These are phyloP conservation scores for Termitomyces sp. DNA, from an alignment of 768 basidiomycete species.

Conservation along the genomic window DNA sequence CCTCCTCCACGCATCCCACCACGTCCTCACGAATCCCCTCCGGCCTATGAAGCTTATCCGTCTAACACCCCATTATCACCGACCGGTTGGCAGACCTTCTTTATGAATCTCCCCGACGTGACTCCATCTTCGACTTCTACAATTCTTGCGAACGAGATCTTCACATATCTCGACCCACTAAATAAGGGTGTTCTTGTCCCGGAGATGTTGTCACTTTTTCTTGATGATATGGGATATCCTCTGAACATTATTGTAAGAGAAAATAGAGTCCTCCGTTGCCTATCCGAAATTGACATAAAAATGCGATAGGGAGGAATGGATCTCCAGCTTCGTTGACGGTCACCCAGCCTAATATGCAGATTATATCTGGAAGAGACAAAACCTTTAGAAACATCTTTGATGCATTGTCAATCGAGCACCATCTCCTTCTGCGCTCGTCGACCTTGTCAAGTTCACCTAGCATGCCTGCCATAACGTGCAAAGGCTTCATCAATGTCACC, in stretches of 20 bases:
- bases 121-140: constrained; percentile 9
- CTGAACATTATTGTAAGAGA: constrained; percentile 2
- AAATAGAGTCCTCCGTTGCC: too few species aligned
- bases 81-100: constrained; percentile 11
- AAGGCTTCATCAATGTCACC: constrained; percentile 12
- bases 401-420: constrained; percentile 8
- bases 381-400: constrained; percentile 7
- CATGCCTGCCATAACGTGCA: constrained; percentile 10
- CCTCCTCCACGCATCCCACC: neutral
- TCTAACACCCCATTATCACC: neutral
- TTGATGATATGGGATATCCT: constrained; percentile 9
- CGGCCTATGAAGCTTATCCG: neutral
- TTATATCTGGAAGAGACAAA: neutral
- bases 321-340: neutral
- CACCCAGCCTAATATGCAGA: neutral
- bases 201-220: constrained; percentile 7
- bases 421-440: constrained; percentile 5
- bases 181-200: constrained; percentile 7
- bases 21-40: neutral
- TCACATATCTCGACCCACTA: constrained; percentile 8
- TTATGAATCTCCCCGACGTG: constrained; percentile 6
- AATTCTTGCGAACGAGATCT: constrained; percentile 11
- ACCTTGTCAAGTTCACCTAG: neutral
- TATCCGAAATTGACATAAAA: neutral
- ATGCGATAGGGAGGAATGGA: constrained; percentile 6